Conservation (phyloP, 2,329 filamentous ascomycete species). For the Sclerotinia glacialis region DNA sequence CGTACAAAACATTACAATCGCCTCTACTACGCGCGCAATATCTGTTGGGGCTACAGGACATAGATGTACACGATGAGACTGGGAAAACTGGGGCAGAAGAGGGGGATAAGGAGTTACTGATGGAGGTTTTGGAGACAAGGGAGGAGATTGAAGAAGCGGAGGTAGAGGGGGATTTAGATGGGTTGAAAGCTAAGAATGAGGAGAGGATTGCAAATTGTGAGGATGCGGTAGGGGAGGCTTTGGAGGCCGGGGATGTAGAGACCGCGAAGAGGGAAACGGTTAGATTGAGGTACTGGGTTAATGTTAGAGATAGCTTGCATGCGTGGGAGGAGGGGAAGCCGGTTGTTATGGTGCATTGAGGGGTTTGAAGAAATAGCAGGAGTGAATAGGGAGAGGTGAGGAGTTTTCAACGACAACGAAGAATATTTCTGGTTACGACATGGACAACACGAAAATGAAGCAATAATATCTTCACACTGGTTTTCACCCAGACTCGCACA, state of each 20-base stretch:
- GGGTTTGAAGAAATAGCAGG: background rate
- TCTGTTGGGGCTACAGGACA: slow-evolving; percentile 65
- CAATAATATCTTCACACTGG: background rate
- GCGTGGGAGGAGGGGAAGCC: slow-evolving; percentile 77
- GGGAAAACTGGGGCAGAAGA: slow-evolving; percentile 73
- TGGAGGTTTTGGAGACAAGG: slow-evolving; percentile 75
- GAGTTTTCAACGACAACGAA: background rate
- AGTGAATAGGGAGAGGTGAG: background rate
- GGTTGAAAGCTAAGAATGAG: slow-evolving; percentile 64
- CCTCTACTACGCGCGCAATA: slow-evolving; percentile 88
- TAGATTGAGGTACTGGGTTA: slow-evolving; percentile 83
- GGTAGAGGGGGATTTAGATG: slow-evolving; percentile 61
- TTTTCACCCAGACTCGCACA: too few species aligned
- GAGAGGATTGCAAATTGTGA: slow-evolving; percentile 63
- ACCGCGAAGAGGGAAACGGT: slow-evolving; percentile 70
- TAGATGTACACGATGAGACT: slow-evolving; percentile 56
- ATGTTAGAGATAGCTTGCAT: slow-evolving; percentile 74
- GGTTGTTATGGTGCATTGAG: slow-evolving; percentile 52
- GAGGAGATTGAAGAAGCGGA: slow-evolving; percentile 72
- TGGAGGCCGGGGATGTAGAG: slow-evolving; percentile 63
- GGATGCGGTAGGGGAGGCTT: slow-evolving; percentile 58
- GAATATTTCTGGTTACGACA: background rate
- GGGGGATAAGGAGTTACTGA: slow-evolving; percentile 66
- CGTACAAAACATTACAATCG: slow-evolving; percentile 78
- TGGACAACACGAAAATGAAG: background rate